These are phyloP conservation scores for Beta vulgaris DNA, from an alignment of 148 eudicot genomes.

Conservation along the genomic window DNA sequence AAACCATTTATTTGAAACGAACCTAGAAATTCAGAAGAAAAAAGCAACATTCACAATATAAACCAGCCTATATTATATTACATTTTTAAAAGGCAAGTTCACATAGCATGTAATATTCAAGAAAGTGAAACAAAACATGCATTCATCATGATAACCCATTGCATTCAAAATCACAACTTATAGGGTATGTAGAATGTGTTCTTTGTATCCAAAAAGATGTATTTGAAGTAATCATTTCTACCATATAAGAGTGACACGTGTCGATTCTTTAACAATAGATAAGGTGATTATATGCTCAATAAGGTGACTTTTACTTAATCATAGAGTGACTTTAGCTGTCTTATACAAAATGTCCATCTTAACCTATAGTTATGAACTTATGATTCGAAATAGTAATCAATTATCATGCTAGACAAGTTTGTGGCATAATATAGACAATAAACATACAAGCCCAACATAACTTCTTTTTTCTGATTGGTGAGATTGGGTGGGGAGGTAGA, in stretches of 20 bases:
- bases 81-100: not conserved
- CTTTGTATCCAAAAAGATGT: not conserved
- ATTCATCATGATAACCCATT: not conserved
- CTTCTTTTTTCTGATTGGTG: too few species aligned
- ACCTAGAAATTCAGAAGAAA: conserved; percentile 38
- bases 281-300: not conserved
- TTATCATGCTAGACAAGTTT: not conserved
- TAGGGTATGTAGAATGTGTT: not conserved
- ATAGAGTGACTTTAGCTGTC: not conserved
- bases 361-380: not conserved
- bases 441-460: not conserved
- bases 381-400: not conserved
- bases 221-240: not conserved
- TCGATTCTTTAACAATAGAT: not conserved
- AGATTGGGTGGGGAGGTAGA: too few species aligned
- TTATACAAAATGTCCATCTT: not conserved
- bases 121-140: not conserved
- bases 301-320: not conserved
- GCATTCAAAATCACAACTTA: not conserved
- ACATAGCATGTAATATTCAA: not conserved
- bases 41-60: conserved; percentile 17
- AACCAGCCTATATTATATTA: too few species aligned
- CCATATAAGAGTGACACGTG: not conserved
- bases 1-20: conserved; percentile 82
- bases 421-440: not conserved